Evolutionary conservation across 1,284 basidiomycete genomes (phyloP).

Genomic region (Ustilago curta): DNA sequence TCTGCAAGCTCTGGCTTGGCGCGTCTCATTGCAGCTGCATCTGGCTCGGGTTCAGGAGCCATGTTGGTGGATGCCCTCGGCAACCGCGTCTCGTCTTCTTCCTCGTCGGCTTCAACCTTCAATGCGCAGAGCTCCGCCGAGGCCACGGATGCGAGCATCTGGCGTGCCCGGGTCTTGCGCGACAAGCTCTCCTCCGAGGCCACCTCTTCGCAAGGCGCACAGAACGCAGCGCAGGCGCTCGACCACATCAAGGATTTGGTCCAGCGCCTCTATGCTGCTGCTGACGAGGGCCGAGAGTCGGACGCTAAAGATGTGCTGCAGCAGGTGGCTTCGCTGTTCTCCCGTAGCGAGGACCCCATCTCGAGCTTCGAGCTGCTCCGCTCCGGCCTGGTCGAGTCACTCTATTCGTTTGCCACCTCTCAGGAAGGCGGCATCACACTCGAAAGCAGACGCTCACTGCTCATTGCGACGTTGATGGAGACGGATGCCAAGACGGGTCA

Average conservation of each 20-base stretch:
- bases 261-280: constrained; percentile 66
- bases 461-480: constrained; percentile 52
- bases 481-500: constrained; percentile 22
- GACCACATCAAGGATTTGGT: constrained; percentile 58
- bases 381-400: constrained; percentile 88
- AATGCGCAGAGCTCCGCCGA: constrained; percentile 43
- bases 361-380: constrained; percentile 96
- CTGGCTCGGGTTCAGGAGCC: constrained; percentile 22
- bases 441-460: constrained; percentile 44
- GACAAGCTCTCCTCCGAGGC: constrained; percentile 53
- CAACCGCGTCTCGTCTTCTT: constrained; percentile 23
- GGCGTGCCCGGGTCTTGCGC: constrained; percentile 60
- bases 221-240: constrained; percentile 56
- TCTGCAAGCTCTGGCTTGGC: constrained; percentile 34
- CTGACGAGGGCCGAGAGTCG: constrained; percentile 68
- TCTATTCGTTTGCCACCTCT: constrained; percentile 84
- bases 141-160: constrained; percentile 60
- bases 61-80: constrained; percentile 21
- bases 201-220: constrained; percentile 50
- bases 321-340: constrained; percentile 82
- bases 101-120: constrained; percentile 21
- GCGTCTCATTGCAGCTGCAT: constrained; percentile 40
- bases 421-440: constrained; percentile 35
- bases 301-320: constrained; percentile 73
- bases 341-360: constrained; percentile 77